A percentile compares a stretch with the other conserved stretches of the same genome.
Evolutionary conservation across 2,329 filamentous ascomycete species (phyloP).

Genomic region (Truncatella angustata): DNA sequence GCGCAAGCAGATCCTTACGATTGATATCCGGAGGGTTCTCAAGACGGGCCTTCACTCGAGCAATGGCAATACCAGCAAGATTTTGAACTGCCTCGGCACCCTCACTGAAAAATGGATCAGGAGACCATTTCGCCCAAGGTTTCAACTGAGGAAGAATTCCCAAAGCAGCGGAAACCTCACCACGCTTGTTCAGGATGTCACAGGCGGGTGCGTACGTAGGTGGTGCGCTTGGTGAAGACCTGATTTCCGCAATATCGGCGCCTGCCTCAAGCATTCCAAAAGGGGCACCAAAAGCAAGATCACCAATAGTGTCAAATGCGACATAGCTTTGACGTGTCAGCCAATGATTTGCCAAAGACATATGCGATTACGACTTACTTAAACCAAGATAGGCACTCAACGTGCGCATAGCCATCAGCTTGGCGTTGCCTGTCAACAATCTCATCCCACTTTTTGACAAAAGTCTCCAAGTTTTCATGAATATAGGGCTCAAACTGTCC

Average conservation of each 20-base stretch:
- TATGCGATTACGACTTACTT: conserved; percentile 45
- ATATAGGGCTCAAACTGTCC: conserved; percentile 89
- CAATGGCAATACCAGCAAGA: conserved; percentile 84
- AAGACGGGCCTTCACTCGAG: conserved; percentile 72
- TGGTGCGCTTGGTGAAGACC: conserved; percentile 55
- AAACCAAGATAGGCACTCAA: conserved; percentile 81
- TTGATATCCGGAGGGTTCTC: conserved; percentile 64
- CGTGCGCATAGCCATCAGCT: conserved; percentile 53
- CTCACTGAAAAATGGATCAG: conserved; percentile 77
- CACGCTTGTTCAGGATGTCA: conserved; percentile 83
- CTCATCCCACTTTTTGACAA: conserved; percentile 71
- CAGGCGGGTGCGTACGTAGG: conserved; percentile 75
- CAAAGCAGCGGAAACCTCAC: conserved; percentile 80
- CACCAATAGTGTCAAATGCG: conserved; percentile 53
- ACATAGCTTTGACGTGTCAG: conserved; percentile 36
- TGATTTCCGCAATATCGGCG: conserved; percentile 73
- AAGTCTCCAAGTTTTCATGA: conserved; percentile 71
- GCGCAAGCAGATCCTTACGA: conserved; percentile 76
- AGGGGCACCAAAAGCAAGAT: conserved; percentile 70
- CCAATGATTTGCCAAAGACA: neutral
- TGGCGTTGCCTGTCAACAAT: conserved; percentile 47
- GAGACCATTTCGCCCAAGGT: conserved; percentile 76
- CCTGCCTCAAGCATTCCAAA: conserved; percentile 82
- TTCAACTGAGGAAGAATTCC: conserved; percentile 73
- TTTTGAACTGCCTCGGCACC: conserved; percentile 74